phyloP scores from a whole-genome alignment of 2,329 filamentous ascomycete genomes.

The Exophiala dermatitidis region DNA sequence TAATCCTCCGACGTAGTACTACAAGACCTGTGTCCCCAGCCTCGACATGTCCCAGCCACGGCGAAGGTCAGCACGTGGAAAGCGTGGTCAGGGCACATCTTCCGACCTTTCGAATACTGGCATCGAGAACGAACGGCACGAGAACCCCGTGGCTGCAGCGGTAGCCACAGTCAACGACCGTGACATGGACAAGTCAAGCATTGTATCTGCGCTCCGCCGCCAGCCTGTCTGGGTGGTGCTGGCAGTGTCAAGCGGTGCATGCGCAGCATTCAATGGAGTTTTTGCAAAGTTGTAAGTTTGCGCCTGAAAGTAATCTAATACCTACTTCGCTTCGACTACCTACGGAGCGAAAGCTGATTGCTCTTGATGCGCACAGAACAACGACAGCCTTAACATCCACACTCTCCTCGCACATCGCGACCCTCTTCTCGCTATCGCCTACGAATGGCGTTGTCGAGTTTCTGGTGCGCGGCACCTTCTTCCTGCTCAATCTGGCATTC shows the following conservation, averaged over 20 bases:
- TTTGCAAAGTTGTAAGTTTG: constrained; percentile 55
- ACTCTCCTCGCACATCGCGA: constrained; percentile 43
- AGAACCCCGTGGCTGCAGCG: no score
- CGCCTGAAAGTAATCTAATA: neutral
- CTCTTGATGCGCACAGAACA: constrained; percentile 39
- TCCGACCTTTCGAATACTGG: neutral
- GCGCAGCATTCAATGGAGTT: constrained; percentile 58
- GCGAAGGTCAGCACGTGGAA: neutral
- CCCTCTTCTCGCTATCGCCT: constrained; percentile 39
- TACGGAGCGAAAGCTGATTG: neutral
- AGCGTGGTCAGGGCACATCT: neutral
- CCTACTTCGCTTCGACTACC: neutral
- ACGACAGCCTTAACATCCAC: constrained; percentile 53
- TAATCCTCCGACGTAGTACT: neutral
- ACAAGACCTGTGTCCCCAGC: neutral
- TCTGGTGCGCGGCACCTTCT: constrained; percentile 46
- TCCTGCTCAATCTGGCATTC: constrained; percentile 55
- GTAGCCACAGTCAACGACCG: neutral
- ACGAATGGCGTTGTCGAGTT: constrained; percentile 42
- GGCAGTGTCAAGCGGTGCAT: constrained; percentile 54
- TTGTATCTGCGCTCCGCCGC: constrained; percentile 17
- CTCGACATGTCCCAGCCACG: constrained; percentile 12
- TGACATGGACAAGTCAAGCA: constrained; percentile 9
- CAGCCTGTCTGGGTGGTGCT: constrained; percentile 45
- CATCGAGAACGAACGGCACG: no score